Conservation (phyloP, 2,329 filamentous ascomycete genomes). For the Aaosphaeria pasadenensis region DNA sequence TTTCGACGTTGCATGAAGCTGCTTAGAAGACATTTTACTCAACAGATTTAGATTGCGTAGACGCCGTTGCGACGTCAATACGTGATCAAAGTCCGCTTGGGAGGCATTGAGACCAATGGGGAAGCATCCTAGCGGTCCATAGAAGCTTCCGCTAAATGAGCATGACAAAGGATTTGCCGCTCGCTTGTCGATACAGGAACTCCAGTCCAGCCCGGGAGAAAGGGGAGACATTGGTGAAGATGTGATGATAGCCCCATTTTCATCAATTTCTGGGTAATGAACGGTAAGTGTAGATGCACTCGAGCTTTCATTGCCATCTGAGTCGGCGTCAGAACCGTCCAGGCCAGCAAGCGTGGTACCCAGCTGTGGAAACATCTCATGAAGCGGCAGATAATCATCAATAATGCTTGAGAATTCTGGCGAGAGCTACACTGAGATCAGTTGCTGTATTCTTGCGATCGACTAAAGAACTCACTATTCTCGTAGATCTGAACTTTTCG, state of each 20-base stretch:
- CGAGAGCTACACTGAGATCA: constrained; percentile 19
- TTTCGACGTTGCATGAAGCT: constrained; percentile 19
- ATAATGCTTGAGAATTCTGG: constrained; percentile 27
- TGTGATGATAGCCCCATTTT: constrained; percentile 22
- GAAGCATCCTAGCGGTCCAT: constrained; percentile 32
- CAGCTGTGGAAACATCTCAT: constrained; percentile 25
- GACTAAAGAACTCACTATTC: constrained; percentile 17
- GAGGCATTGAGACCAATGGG: constrained; percentile 33
- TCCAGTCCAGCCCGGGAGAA: constrained; percentile 26
- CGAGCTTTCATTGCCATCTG: constrained; percentile 19
- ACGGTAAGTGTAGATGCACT: constrained; percentile 29
- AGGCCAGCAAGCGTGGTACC: constrained; percentile 20
- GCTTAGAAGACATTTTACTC: constrained; percentile 16
- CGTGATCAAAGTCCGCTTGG: constrained; percentile 27
- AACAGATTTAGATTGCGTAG: constrained; percentile 28
- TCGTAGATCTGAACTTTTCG: constrained; percentile 29
- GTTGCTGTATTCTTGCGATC: neutral
- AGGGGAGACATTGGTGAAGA: constrained; percentile 13
- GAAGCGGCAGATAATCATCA: constrained; percentile 28
- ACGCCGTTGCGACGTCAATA: constrained; percentile 29
- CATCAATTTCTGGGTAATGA: constrained; percentile 31
- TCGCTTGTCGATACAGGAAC: constrained; percentile 18
- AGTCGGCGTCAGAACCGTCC: constrained; percentile 16
- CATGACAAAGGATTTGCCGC: constrained; percentile 29
- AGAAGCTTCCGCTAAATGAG: constrained; percentile 24